Evolutionary conservation across 805 yeast genomes (phyloP).

Genomic region (Lipomyces spencermartinsiae): DNA sequence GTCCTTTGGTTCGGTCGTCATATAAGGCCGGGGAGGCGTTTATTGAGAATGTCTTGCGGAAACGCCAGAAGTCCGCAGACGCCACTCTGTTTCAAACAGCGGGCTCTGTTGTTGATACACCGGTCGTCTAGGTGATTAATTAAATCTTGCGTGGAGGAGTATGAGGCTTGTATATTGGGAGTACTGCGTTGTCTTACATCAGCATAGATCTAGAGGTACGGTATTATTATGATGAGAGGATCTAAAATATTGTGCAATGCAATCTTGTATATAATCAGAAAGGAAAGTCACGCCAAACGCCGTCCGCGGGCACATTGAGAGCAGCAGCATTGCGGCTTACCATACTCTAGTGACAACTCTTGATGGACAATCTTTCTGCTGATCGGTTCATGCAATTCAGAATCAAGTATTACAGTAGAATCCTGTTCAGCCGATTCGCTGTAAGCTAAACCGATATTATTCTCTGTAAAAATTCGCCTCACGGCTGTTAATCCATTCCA

Average conservation of each 20-base stretch:
- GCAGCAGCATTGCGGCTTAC: too few species aligned
- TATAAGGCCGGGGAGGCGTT: constrained; percentile 99
- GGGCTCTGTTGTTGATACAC: constrained; percentile 6
- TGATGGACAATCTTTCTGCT: too few species aligned
- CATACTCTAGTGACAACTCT: too few species aligned
- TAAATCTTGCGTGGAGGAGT: constrained; percentile 4
- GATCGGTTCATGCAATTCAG: too few species aligned
- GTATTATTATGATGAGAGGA: not conserved
- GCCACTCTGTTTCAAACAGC: not conserved
- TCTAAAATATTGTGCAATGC: not conserved
- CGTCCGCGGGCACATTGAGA: too few species aligned
- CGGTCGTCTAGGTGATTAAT: not conserved
- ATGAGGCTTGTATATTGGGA: not conserved
- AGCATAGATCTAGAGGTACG: not conserved
- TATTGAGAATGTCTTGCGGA: constrained; percentile 88
- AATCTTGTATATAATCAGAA: too few species aligned
- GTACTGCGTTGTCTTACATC: not conserved
- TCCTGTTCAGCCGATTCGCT: too few species aligned
- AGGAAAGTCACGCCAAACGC: too few species aligned
- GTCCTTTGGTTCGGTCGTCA: constrained; percentile 94
- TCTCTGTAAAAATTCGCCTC: too few species aligned
- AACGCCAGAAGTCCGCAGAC: constrained; percentile 52
- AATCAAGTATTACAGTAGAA: too few species aligned
- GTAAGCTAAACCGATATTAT: too few species aligned
- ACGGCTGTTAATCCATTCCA: too few species aligned